These are phyloP conservation scores for Cutaneotrichosporon curvatum DNA, from an alignment of 1,284 basidiomycete genomes.

Conservation along the genomic window DNA sequence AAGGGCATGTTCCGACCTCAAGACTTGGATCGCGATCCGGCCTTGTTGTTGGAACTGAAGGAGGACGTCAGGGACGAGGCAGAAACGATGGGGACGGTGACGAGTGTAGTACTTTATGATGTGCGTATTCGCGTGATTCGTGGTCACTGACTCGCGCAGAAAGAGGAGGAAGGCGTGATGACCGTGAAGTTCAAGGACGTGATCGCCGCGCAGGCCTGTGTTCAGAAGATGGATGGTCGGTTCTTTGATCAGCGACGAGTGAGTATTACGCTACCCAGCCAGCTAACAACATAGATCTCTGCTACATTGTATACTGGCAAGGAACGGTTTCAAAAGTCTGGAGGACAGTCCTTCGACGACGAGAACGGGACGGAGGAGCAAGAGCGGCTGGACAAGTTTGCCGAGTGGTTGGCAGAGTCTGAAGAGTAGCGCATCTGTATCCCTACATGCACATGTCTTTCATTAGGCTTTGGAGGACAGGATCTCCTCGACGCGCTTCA, in stretches of 20 bases:
- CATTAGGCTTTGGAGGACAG: conserved; percentile 26
- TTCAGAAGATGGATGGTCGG: conserved; percentile 92
- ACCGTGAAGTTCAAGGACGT: conserved; percentile 91
- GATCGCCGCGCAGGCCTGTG: conserved; percentile 78
- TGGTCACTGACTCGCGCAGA: conserved; percentile 50
- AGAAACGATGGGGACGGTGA: conserved; percentile 83
- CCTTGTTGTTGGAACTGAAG: conserved; percentile 57
- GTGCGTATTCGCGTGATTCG: conserved; percentile 52
- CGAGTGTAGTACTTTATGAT: conserved; percentile 93
- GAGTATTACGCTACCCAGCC: neutral
- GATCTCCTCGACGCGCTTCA: conserved; percentile 70
- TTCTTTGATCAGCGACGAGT: conserved; percentile 72
- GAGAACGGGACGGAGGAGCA: conserved; percentile 63
- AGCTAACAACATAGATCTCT: conserved; percentile 53
- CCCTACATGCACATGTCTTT: conserved; percentile 8
- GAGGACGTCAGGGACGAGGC: conserved; percentile 56
- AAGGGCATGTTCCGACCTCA: conserved; percentile 90
- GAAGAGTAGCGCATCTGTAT: conserved; percentile 20
- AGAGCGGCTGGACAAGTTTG: conserved; percentile 77
- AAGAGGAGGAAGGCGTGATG: conserved; percentile 90
- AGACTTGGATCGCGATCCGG: conserved; percentile 80
- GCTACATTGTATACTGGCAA: conserved; percentile 74
- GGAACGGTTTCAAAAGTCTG: conserved; percentile 71
- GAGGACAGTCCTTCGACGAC: conserved; percentile 33
- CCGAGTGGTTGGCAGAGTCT: conserved; percentile 62